A percentile compares a stretch with the other conserved stretches of the same genome.
phyloP scores from a whole-genome alignment of 306 rosid species.

The Begonia fuchsioides region DNA sequence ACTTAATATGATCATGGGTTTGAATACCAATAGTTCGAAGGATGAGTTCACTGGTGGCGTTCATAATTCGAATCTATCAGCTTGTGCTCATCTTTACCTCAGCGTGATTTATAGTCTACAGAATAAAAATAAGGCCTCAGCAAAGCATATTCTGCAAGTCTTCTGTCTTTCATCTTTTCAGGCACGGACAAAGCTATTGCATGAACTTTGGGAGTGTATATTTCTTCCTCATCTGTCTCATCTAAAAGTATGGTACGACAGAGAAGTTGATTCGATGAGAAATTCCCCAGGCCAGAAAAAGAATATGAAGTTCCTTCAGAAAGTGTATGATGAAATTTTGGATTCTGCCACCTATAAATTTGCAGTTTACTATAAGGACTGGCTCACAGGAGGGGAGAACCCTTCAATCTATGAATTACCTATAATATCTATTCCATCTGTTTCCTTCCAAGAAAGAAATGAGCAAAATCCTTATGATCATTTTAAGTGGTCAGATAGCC shows the following conservation, averaged over 20 bases:
- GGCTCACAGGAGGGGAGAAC: constrained; percentile 64
- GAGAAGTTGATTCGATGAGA: constrained; percentile 32
- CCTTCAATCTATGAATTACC: constrained; percentile 55
- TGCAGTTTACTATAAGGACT: constrained; percentile 65
- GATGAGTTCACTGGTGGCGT: constrained; percentile 37
- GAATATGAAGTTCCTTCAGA: constrained; percentile 32
- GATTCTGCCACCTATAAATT: constrained; percentile 53
- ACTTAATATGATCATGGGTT: constrained; percentile 53
- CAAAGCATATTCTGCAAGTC: constrained; percentile 76
- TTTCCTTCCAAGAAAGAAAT: constrained; percentile 15
- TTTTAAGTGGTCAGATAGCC: constrained; percentile 34
- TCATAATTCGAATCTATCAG: constrained; percentile 49
- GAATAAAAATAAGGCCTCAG: constrained; percentile 43
- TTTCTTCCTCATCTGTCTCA: constrained; percentile 61
- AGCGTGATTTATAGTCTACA: constrained; percentile 49
- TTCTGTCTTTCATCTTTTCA: constrained; percentile 54
- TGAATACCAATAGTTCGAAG: constrained; percentile 42
- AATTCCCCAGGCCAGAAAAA: constrained; percentile 29
- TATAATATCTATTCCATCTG: constrained; percentile 37
- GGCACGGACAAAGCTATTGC: constrained; percentile 50
- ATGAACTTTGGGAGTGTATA: constrained; percentile 61
- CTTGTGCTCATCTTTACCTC: constrained; percentile 90
- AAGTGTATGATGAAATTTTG: constrained; percentile 44
- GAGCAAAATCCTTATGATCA: constrained; percentile 23
- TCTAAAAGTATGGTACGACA: constrained; percentile 44